A percentile compares a stretch with the other conserved stretches of the same genome.
phyloP scores from a whole-genome alignment of 441 rosid species.

The Corymbia calophylla region DNA sequence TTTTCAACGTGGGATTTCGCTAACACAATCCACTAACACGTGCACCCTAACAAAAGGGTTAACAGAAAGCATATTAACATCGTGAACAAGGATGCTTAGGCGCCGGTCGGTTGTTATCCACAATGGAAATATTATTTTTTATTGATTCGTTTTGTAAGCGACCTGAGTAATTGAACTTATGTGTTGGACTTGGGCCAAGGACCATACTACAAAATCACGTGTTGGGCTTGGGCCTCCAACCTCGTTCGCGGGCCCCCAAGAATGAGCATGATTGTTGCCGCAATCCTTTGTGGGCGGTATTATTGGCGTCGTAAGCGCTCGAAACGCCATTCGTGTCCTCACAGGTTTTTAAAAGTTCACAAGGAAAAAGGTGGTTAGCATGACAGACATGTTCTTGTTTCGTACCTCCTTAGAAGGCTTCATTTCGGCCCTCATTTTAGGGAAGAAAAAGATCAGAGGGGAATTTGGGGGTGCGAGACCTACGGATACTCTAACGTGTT shows the following conservation, averaged over 20 bases:
- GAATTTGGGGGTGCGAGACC: too few relatives aligned
- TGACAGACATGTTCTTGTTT: too few relatives aligned
- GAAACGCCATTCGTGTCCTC: background rate
- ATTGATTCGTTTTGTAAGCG: background rate
- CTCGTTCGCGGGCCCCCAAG: background rate
- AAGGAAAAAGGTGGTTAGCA: background rate
- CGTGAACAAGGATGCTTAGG: background rate
- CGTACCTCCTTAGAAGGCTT: too few relatives aligned
- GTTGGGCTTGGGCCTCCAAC: background rate
- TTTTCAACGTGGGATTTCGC: too few relatives aligned
- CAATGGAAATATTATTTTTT: background rate
- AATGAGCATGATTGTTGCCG: background rate
- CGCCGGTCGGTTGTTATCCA: background rate
- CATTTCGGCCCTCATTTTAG: too few relatives aligned
- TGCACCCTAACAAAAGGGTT: background rate
- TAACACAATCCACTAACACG: too few relatives aligned
- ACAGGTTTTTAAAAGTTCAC: background rate
- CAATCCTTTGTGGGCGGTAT: background rate
- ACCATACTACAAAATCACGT: background rate
- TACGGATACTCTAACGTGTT: too few relatives aligned
- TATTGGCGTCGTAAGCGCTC: background rate
- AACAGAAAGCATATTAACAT: background rate
- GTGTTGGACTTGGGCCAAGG: background rate
- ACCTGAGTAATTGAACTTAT: too few relatives aligned
- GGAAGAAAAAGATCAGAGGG: too few relatives aligned